phyloP scores from a whole-genome alignment of 2,329 filamentous ascomycete species.

The Botrytis fabae region DNA sequence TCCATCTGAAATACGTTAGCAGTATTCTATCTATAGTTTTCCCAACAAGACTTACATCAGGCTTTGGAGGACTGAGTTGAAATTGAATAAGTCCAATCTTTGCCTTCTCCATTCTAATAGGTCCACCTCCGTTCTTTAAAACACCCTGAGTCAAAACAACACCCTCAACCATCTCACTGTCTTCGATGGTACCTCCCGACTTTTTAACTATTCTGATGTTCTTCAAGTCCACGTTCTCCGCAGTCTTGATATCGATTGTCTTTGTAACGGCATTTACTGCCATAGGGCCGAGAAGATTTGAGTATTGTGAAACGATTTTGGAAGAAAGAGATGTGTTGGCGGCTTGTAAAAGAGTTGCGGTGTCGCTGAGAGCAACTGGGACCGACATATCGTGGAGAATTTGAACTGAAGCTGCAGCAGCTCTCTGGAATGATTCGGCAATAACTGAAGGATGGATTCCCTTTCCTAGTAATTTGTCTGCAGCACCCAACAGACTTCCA shows the following conservation, averaged over 20 bases:
- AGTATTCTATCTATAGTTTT: background rate
- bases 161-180: conserved; percentile 95
- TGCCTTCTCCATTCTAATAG: conserved; percentile 93
- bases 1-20: conserved; percentile 69
- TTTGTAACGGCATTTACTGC: conserved; percentile 95
- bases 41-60: conserved; percentile 63
- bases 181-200: conserved; percentile 95
- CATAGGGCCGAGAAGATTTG: conserved; percentile 93
- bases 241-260: conserved; percentile 92
- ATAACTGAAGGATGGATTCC: conserved; percentile 97
- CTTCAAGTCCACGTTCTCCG: conserved; percentile 93
- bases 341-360: conserved; percentile 87
- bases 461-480: conserved; percentile 86
- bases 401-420: conserved; percentile 82
- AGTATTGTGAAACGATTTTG: conserved; percentile 98
- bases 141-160: conserved; percentile 90
- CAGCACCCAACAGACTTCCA: conserved; percentile 89
- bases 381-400: conserved; percentile 95
- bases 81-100: conserved; percentile 97
- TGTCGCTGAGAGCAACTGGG: conserved; percentile 85
- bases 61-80: conserved; percentile 96
- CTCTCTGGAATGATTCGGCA: conserved; percentile 95
- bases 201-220: conserved; percentile 98
- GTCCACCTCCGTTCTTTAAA: conserved; percentile 89
- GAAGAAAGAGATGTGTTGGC: conserved; percentile 96